A percentile compares a stretch with the other conserved stretches of the same genome.
phyloP scores from a whole-genome alignment of 2,329 filamentous ascomycete species.

The Harringtonia lauricola region DNA sequence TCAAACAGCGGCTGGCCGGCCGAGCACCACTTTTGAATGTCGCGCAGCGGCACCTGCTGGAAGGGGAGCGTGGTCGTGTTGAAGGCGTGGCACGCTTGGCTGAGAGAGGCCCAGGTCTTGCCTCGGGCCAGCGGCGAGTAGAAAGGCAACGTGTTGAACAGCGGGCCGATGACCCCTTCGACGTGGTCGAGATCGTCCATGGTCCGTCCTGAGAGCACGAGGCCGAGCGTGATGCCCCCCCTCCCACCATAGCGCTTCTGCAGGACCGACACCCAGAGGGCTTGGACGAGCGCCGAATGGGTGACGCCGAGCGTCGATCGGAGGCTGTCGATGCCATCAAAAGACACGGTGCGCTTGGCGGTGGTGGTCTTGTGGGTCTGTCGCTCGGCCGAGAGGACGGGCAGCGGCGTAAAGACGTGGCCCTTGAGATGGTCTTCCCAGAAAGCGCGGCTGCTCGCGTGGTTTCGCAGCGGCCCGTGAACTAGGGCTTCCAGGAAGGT shows the following conservation, averaged over 20 bases:
- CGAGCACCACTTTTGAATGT: constrained; percentile 70
- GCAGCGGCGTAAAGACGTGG: constrained; percentile 16
- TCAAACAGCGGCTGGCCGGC: constrained; percentile 58
- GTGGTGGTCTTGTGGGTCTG: constrained; percentile 8
- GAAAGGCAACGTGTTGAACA: constrained; percentile 86
- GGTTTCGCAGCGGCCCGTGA: constrained; percentile 52
- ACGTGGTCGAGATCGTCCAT: constrained; percentile 56
- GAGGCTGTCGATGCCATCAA: constrained; percentile 35
- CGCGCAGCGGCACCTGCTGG: constrained; percentile 68
- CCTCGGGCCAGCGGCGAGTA: constrained; percentile 17
- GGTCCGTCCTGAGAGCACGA: constrained; percentile 69
- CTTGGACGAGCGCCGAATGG: constrained; percentile 68
- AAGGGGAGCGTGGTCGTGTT: constrained; percentile 58
- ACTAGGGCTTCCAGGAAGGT: constrained; percentile 57
- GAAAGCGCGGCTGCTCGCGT: constrained; percentile 39
- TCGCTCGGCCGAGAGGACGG: constrained; percentile 4
- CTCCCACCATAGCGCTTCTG: constrained; percentile 34
- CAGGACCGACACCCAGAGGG: constrained; percentile 58
- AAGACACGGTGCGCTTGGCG: constrained; percentile 19
- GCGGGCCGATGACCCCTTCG: constrained; percentile 62
- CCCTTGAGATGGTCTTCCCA: constrained; percentile 50
- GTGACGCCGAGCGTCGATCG: constrained; percentile 58
- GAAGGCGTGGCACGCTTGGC: constrained; percentile 57
- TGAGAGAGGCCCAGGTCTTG: constrained; percentile 47
- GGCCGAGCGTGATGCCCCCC: constrained; percentile 51